Conservation (phyloP, 768 basidiomycete species). For the Rhizopogon vulgaris region DNA sequence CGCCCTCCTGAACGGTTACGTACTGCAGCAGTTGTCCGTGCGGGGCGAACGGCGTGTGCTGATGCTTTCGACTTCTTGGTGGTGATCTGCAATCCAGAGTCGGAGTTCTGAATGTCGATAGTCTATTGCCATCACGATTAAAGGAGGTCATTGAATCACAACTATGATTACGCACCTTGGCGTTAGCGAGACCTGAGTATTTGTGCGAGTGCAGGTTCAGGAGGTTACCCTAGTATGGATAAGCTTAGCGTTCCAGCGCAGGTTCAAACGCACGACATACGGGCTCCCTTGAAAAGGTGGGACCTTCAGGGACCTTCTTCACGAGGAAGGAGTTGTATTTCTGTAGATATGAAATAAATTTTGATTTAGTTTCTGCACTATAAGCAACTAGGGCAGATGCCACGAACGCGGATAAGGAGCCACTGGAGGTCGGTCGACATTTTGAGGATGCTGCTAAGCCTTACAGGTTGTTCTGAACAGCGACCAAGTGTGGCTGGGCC, state of each 20-base stretch:
- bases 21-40: constrained; percentile 44
- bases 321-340: constrained; percentile 83
- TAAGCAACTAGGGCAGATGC: neutral
- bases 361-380: neutral
- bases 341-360: constrained; percentile 30
- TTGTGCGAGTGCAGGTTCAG: constrained; percentile 87
- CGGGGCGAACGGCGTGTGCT: constrained; percentile 42
- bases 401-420: constrained; percentile 82
- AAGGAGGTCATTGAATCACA: neutral
- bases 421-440: constrained; percentile 93
- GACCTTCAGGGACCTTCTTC: constrained; percentile 68
- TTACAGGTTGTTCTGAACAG: constrained; percentile 7
- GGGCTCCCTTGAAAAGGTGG: constrained; percentile 79
- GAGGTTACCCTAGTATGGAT: constrained; percentile 65
- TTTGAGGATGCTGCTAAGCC: constrained; percentile 23
- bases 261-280: constrained; percentile 35
- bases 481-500: constrained; percentile 24
- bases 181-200: constrained; percentile 84
- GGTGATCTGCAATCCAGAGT: constrained; percentile 51
- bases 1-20: constrained; percentile 67
- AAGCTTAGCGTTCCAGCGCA: constrained; percentile 3
- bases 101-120: constrained; percentile 54
- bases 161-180: constrained; percentile 47
- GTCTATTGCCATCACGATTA: constrained; percentile 37
- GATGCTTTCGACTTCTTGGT: constrained; percentile 62